Base-by-base conservation (phyloP, 73 alveolate genomes). In the Tetrahymena thermophila region DNA sequence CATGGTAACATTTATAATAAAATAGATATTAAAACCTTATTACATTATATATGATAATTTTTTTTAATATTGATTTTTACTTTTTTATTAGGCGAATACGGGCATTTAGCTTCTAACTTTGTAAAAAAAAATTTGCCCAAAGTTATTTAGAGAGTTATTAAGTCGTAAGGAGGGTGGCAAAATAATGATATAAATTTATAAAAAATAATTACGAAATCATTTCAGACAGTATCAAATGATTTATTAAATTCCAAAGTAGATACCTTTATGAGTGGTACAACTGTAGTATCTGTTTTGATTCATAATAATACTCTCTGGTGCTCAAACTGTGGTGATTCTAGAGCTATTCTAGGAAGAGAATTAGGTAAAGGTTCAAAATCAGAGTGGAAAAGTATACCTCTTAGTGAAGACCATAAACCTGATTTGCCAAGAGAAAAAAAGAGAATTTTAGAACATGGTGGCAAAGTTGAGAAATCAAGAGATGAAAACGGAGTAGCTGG, bases 261-360 rank as follows among this genome's bases (percentile, higher is more conserved):
- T 28, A 50, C 97, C 10, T 43, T 94, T 38, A 95, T 96, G 96
- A 97, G 98, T 96, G 99, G 99, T 16, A 97, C 99, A 16, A 99
- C 99, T 3, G 98, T 98, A 43, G 98, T 98, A 23, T 37, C 98
- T 31, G 95, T 97, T 35, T 97, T 97, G 83, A 97, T 97, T 31
- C 93, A 96, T 85, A 98, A 98, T 55, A 97, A 85, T 34, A 95
- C 97, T 9, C 84, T 95, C 16, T 85, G 95, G 84, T 85, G 97
- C 42, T 93, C 95, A 25, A 95, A 95, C 55, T 94, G 93, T 35
- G 97, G 97, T 16, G 97, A 95, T 50, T 85, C 95, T 85, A 85
- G 97, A 95, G 44, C 94, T 35, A 93, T 95, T 15, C 9, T 95
- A 56, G 97, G 94, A 34, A 85, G 94, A 55, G 35, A 50, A 57